Percentiles rank a stretch among this genome's conserved stretches.
Conservation (phyloP, 345 rosid genomes). For the Lepidium didymum region DNA sequence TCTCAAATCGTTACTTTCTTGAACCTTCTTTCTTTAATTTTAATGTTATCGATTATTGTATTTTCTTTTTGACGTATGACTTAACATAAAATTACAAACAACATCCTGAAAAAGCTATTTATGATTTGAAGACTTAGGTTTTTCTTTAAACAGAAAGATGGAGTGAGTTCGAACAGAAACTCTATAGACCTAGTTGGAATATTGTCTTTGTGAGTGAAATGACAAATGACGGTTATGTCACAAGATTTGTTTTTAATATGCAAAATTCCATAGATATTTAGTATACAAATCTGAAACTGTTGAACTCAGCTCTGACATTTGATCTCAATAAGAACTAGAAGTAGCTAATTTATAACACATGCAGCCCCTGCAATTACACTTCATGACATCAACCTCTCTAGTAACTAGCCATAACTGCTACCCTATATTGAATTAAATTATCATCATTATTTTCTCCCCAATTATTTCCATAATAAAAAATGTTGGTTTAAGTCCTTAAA, state of each 20-base stretch:
- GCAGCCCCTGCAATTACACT: slow-evolving; percentile 2
- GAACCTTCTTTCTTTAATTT: not conserved
- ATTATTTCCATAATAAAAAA: not conserved
- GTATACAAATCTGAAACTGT: not conserved
- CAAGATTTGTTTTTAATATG: not conserved
- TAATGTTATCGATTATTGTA: not conserved
- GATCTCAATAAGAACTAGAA: not conserved
- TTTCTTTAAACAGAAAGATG: too few species aligned
- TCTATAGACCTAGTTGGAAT: not conserved
- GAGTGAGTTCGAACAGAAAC: too few species aligned
- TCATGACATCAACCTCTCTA: slow-evolving; percentile 19
- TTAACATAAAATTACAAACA: not conserved
- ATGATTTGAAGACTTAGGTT: too few species aligned
- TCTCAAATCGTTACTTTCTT: not conserved
- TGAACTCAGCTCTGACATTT: not conserved
- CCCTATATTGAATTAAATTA: not conserved
- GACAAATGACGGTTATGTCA: not conserved
- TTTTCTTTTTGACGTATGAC: not conserved
- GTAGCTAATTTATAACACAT: slow-evolving; percentile 2
- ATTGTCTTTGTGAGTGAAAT: not conserved
- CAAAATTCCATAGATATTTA: not conserved
- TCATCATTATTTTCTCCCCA: slow-evolving; percentile 10
- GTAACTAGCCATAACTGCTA: not conserved
- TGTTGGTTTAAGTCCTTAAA: not conserved
- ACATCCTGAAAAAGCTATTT: not conserved